phyloP scores from a whole-genome alignment of 1,284 basidiomycete species.

The Chalciporus sp. region DNA sequence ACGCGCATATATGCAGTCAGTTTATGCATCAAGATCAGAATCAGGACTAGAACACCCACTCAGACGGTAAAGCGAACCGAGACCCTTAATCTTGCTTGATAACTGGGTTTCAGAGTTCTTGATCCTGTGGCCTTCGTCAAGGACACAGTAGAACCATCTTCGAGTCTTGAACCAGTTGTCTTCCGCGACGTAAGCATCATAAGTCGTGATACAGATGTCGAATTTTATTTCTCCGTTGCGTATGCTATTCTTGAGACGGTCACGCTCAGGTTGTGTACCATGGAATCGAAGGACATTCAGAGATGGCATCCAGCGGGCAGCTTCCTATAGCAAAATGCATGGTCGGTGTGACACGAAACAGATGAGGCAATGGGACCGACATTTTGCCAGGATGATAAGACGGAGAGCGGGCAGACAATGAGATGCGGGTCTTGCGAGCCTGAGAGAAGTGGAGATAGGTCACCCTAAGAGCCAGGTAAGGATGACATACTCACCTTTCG shows the following conservation, averaged over 20 bases:
- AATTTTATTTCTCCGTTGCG: conserved; percentile 32
- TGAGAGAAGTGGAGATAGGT: conserved; percentile 12
- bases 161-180: conserved; percentile 58
- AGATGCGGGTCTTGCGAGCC: conserved; percentile 52
- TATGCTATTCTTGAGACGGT: conserved; percentile 44
- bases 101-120: conserved; percentile 55
- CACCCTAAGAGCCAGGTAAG: neutral
- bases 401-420: conserved; percentile 63
- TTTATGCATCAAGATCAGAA: neutral
- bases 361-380: conserved; percentile 26
- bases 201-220: conserved; percentile 61
- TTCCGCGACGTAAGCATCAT: conserved; percentile 53
- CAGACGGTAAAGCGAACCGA: conserved; percentile 54
- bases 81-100: conserved; percentile 44
- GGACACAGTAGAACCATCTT: conserved; percentile 57
- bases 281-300: conserved; percentile 53
- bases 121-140: conserved; percentile 65
- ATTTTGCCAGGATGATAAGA: conserved; percentile 57
- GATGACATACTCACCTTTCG: conserved; percentile 34
- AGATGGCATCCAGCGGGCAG: conserved; percentile 55
- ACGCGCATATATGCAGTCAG: conserved; percentile 8
- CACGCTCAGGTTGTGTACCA: conserved; percentile 49
- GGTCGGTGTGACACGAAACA: neutral
- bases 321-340: conserved; percentile 42
- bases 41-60: conserved; percentile 34